These are phyloP conservation scores for Obba rivulosa DNA, from an alignment of 768 basidiomycete species.

Conservation along the genomic window DNA sequence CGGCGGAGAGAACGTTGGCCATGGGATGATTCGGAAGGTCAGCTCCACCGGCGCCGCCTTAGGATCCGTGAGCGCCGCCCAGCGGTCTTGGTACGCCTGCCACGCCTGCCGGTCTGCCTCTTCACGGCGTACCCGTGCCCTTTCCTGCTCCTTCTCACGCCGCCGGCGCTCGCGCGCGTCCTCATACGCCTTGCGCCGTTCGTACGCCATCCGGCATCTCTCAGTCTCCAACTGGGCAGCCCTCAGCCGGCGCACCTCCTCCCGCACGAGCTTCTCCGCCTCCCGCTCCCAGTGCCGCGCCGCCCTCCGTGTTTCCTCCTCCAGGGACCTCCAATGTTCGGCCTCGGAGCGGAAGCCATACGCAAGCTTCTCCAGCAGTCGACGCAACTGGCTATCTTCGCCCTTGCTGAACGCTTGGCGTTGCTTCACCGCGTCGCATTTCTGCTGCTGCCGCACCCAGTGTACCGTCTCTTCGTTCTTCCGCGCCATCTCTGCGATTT, in stretches of 20 bases:
- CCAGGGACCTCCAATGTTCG: conserved; percentile 48
- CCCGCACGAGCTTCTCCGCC: conserved; percentile 15
- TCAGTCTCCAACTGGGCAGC: conserved; percentile 17
- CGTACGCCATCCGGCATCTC: conserved; percentile 22
- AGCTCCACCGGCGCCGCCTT: conserved; percentile 32
- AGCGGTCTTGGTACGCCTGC: conserved; percentile 59
- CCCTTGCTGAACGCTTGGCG: conserved; percentile 12
- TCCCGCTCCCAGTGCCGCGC: conserved; percentile 11
- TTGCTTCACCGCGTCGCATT: conserved; percentile 22
- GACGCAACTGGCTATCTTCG: conserved; percentile 29
- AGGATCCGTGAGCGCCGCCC: conserved; percentile 40
- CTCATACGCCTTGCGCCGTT: conserved; percentile 36
- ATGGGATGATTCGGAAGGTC: conserved; percentile 61
- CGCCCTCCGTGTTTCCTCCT: conserved; percentile 14
- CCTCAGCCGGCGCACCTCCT: conserved; percentile 19
- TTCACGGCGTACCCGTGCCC: conserved; percentile 36
- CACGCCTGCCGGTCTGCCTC: conserved; percentile 51
- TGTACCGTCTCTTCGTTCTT: conserved; percentile 50
- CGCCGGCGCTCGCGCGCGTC: conserved; percentile 31
- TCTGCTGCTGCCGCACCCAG: conserved; percentile 62
- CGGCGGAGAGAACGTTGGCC: conserved; percentile 54
- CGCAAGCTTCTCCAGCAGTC: conserved; percentile 48
- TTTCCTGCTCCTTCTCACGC: conserved; percentile 36
- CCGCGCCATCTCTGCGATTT: conserved; percentile 36
- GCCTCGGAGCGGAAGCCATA: conserved; percentile 48